Conservation (phyloP, 2,329 filamentous ascomycete genomes). For the Thermothelomyces thermophilus region DNA sequence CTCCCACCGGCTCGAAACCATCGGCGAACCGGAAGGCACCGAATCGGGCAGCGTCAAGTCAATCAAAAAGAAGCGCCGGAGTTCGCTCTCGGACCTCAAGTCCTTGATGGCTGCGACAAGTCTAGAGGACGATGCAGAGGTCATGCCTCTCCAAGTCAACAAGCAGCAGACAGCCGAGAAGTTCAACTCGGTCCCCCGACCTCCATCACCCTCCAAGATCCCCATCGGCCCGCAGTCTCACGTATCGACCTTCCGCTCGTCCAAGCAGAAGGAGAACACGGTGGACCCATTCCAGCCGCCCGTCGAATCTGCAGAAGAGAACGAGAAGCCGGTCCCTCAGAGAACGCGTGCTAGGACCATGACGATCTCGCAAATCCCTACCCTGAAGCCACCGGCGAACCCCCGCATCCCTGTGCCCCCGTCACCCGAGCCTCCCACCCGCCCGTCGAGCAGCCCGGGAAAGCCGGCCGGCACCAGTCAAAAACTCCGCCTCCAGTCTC, state of each 20-base stretch:
- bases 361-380: slow-evolving; percentile 50
- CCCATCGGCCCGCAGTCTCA: slow-evolving; percentile 42
- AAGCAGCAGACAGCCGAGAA: slow-evolving; percentile 50
- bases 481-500: slow-evolving; percentile 62
- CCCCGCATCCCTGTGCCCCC: slow-evolving; percentile 28
- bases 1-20: slow-evolving; percentile 53
- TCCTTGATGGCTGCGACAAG: slow-evolving; percentile 55
- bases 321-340: slow-evolving; percentile 12
- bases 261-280: slow-evolving; percentile 46
- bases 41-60: slow-evolving; percentile 36
- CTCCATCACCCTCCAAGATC: slow-evolving; percentile 33
- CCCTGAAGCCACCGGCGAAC: slow-evolving; percentile 34
- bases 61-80: slow-evolving; percentile 75
- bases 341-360: slow-evolving; percentile 42
- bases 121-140: slow-evolving; percentile 34
- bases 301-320: slow-evolving; percentile 19
- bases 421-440: slow-evolving; percentile 26
- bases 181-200: slow-evolving; percentile 47
- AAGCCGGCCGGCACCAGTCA: slow-evolving; percentile 29
- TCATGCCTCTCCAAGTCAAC: slow-evolving; percentile 45
- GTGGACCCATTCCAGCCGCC: slow-evolving; percentile 22
- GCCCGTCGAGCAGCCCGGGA: slow-evolving; percentile 34
- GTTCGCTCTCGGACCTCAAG: slow-evolving; percentile 80
- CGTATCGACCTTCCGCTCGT: slow-evolving; percentile 30
- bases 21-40: slow-evolving; percentile 48